A percentile compares a stretch with the other conserved stretches of the same genome.
phyloP scores from a whole-genome alignment of 129 eudicot genomes.

The Helianthus tuberosus region DNA sequence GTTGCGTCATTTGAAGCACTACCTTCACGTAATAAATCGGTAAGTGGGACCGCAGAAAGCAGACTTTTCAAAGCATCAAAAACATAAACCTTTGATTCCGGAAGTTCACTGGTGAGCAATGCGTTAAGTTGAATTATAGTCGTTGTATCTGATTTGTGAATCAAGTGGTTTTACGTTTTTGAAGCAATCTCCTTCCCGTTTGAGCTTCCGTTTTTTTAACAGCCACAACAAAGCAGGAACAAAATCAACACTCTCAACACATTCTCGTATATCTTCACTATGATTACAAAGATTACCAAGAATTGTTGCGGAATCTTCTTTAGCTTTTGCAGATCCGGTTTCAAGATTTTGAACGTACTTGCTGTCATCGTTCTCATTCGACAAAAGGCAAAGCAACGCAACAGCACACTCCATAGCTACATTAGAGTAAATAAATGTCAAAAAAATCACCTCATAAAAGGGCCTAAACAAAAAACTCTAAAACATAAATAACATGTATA shows the following conservation, averaged over 20 bases:
- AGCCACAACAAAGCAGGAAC: constrained; percentile 98
- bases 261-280: constrained; percentile 98
- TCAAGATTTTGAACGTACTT: constrained; percentile 97
- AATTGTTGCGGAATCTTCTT: constrained; percentile 97
- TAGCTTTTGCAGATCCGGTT: constrained; percentile 94
- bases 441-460: background rate
- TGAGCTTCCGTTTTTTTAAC: constrained; percentile 91
- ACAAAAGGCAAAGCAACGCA: constrained; percentile 91
- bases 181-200: constrained; percentile 98
- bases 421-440: background rate
- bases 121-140: constrained; percentile 97
- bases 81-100: constrained; percentile 95
- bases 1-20: constrained; percentile 97
- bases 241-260: constrained; percentile 99
- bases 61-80: constrained; percentile 92
- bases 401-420: constrained; percentile 78
- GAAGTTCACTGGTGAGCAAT: constrained; percentile 88
- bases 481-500: background rate
- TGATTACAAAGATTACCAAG: constrained; percentile 98
- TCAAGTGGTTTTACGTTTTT: constrained; percentile 85
- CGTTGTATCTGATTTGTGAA: constrained; percentile 97
- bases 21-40: constrained; percentile 84
- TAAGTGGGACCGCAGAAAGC: constrained; percentile 79
- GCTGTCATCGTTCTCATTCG: constrained; percentile 92
- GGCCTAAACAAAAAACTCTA: background rate